These are phyloP conservation scores for Talaromyces adpressus DNA, from an alignment of 495 filamentous ascomycete species.

Conservation along the genomic window DNA sequence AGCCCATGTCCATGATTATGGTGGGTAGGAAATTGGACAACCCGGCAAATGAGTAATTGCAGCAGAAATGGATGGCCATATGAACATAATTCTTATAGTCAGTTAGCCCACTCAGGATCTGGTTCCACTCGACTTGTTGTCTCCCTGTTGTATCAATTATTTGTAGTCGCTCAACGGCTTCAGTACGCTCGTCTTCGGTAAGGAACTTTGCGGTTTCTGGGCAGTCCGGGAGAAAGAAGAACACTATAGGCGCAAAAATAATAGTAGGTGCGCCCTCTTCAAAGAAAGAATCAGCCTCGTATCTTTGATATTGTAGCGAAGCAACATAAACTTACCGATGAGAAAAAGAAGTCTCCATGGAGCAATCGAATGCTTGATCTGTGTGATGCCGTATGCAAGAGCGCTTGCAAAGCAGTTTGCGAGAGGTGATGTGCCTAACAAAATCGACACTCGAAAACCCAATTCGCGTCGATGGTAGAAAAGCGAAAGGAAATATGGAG, in stretches of 20 bases:
- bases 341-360: conserved; percentile 25
- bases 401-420: conserved; percentile 71
- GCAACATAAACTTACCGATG: conserved; percentile 14
- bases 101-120: conserved; percentile 16
- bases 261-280: conserved; percentile 67
- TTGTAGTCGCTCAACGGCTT: conserved; percentile 20
- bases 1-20: conserved; percentile 64
- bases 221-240: conserved; percentile 56
- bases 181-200: conserved; percentile 45
- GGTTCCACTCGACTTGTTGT: conserved; percentile 14
- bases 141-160: conserved; percentile 18
- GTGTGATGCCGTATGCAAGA: conserved; percentile 67
- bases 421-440: conserved; percentile 63
- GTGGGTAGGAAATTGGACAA: conserved; percentile 71
- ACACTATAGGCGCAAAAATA: conserved; percentile 51
- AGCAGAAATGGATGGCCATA: conserved; percentile 22
- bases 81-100: conserved; percentile 27
- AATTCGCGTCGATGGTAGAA: conserved; percentile 70
- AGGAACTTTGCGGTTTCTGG: conserved; percentile 61
- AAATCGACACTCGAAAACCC: conserved; percentile 59
- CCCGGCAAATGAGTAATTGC: conserved; percentile 22
- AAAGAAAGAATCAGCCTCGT: conserved; percentile 54
- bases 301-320: conserved; percentile 46
- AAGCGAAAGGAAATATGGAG: conserved; percentile 63
- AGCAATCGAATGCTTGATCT: conserved; percentile 17